Evolutionary conservation across 352 stramenopile genomes (phyloP), one percentile per base, ranked within the genome.

Genomic region (Globisporangium ultimum): DNA sequence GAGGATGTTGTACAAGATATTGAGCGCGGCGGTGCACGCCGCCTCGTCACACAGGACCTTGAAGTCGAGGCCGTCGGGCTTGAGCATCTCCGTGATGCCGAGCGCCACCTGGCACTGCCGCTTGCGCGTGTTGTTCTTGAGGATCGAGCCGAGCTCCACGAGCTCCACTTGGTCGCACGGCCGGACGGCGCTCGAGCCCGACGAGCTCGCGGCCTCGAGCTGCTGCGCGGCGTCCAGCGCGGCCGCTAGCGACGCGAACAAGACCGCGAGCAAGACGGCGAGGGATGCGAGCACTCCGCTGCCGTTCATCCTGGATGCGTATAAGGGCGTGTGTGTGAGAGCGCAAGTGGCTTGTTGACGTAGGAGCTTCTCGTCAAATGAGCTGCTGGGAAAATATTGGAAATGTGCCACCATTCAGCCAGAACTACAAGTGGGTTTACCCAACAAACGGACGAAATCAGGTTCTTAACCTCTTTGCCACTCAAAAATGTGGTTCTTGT

Each of bases 61-160:
- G 18, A 66, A 70, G 45, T 86, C 49, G 1, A 46, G 55, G 3
- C 61, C 70, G 17, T 51, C 49, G 49, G 58, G 58, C n/a, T 53
- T 72, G 42, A 87, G 50, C 60, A 89, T 71, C 55, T 89, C 72
- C 55, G 70, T 74, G 17, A 80, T 74, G 3, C 71, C 69, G 22
- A 88, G 63, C 36, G 56, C 48, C 55, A 47, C 50, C 66, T 91
- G 60, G 59, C 81, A 91, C 56, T 80, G 66, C 45, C 58, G 46
- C 55, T 84, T 82, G 54, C 76, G 79, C 66, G 72, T 38, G 64
- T 87, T 88, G 32, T 60, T 84, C 15, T 61, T 75, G 28, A 87
- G 55, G 14, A 69, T 64, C 2, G 53, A n/a, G 43, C 70, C 20
- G 38, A 67, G 67, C 10, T 60, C 67, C 59, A 85, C 53, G 59